phyloP scores from a whole-genome alignment of 2,329 filamentous ascomycete species.

The Alternaria novae-zelandiae region DNA sequence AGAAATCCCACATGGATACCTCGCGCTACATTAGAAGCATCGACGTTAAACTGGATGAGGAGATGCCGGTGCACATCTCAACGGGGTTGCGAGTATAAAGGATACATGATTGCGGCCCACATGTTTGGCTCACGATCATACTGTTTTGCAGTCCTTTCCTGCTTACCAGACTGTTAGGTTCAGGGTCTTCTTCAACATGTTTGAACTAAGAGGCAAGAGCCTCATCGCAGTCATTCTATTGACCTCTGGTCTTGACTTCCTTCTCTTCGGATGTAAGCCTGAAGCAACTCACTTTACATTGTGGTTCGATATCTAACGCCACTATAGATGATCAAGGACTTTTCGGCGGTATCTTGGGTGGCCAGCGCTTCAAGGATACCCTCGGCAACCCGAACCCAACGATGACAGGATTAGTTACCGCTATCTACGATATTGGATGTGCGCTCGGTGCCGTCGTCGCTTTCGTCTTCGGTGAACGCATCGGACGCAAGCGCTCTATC shows the following conservation, averaged over 20 bases:
- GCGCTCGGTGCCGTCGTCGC: conserved; percentile 48
- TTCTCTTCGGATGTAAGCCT: conserved; percentile 22
- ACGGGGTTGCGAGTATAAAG: conserved; percentile 3
- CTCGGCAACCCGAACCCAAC: conserved; percentile 17
- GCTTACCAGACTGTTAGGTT: neutral
- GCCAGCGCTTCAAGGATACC: conserved; percentile 27
- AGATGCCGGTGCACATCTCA: conserved; percentile 10
- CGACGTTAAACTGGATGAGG: conserved; percentile 9
- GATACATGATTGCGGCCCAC: neutral
- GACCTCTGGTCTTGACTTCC: conserved; percentile 21
- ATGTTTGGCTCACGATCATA: neutral
- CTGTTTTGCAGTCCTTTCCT: neutral
- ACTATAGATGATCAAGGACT: conserved; percentile 31
- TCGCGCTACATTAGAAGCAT: neutral
- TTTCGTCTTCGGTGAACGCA: conserved; percentile 59
- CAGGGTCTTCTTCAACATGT: conserved; percentile 5
- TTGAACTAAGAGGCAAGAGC: conserved; percentile 21
- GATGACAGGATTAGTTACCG: conserved; percentile 47
- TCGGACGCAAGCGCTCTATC: conserved; percentile 62
- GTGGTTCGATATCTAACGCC: neutral
- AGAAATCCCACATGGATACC: neutral
- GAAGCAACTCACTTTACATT: neutral
- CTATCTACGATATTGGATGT: conserved; percentile 50
- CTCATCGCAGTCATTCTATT: conserved; percentile 18
- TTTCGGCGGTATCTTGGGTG: conserved; percentile 33